Percentiles rank a stretch among this genome's conserved stretches.
Evolutionary conservation across 1,139 yeast genomes (phyloP).

Genomic region (Geotrichum fermentans): DNA sequence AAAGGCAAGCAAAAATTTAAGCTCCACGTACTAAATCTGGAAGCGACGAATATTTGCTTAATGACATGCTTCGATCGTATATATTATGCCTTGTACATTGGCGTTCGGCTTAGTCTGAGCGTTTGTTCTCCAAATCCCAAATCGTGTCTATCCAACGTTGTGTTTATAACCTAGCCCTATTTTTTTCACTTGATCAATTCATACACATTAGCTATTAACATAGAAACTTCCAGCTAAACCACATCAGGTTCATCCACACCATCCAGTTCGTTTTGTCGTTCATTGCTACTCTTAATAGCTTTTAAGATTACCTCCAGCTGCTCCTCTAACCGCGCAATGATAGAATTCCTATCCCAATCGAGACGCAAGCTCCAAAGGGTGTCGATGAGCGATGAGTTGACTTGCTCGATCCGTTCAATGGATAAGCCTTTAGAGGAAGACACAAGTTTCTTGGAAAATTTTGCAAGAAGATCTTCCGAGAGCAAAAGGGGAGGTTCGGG

Average conservation of each 20-base stretch:
- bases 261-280: neutral
- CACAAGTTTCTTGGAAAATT: constrained; percentile 36
- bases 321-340: constrained; percentile 27
- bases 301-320: constrained; percentile 21
- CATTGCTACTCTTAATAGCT: constrained; percentile 14
- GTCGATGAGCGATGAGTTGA: constrained; percentile 71
- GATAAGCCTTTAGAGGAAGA: constrained; percentile 46
- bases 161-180: too few relatives aligned
- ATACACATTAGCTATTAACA: too few relatives aligned
- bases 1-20: too few relatives aligned
- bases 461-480: constrained; percentile 34
- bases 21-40: constrained; percentile 20
- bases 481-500: constrained; percentile 24
- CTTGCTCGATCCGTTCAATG: constrained; percentile 66
- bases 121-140: too few relatives aligned
- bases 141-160: too few relatives aligned
- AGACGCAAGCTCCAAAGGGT: constrained; percentile 67
- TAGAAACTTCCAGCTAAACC: neutral
- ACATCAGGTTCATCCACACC: neutral
- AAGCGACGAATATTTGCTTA: constrained; percentile 17
- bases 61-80: constrained; percentile 1
- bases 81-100: too few relatives aligned
- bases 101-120: too few relatives aligned
- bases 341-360: constrained; percentile 57
- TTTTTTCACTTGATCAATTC: too few relatives aligned